A percentile compares a stretch with the other conserved stretches of the same genome.
Evolutionary conservation across 164 flowering plant species (phyloP).

Genomic region (Chimonanthus praecox): DNA sequence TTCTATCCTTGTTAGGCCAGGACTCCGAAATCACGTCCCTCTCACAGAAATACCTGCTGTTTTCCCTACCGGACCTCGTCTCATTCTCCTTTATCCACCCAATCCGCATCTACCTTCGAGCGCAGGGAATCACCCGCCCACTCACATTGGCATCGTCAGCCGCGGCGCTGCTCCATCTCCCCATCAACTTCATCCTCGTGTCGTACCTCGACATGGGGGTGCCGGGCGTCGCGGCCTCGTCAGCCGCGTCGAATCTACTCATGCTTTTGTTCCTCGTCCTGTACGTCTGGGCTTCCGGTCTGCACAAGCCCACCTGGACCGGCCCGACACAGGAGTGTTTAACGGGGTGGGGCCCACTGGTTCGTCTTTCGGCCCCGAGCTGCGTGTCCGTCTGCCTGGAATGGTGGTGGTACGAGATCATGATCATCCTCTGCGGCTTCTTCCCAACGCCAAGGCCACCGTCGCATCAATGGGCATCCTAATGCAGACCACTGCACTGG

Average conservation of each 20-base stretch:
- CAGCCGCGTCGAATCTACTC: conserved; percentile 50
- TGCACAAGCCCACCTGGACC: conserved; percentile 51
- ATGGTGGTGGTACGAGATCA: conserved; percentile 99
- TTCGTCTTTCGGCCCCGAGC: conserved; percentile 72
- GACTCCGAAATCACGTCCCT: conserved; percentile 47
- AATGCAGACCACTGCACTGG: conserved; percentile 80
- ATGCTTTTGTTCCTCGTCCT: conserved; percentile 30
- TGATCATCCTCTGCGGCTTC: conserved; percentile 81
- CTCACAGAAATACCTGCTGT: conserved; percentile 60
- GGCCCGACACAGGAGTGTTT: conserved; percentile 54
- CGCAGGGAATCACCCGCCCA: conserved; percentile 82
- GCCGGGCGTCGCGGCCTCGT: conserved; percentile 66
- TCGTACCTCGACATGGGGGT: conserved; percentile 46
- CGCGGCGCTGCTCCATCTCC: conserved; percentile 55
- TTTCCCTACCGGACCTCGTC: conserved; percentile 73
- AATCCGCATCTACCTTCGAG: conserved; percentile 85
- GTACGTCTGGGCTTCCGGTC: conserved; percentile 34
- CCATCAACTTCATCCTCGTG: conserved; percentile 48
- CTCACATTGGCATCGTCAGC: conserved; percentile 62
- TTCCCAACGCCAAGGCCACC: conserved; percentile 56
- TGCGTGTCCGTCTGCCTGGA: conserved; percentile 89
- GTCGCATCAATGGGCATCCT: conserved; percentile 92
- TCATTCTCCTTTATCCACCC: conserved; percentile 82
- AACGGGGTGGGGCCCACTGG: conserved; percentile 67
- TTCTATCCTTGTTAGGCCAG: conserved; percentile 44